Evolutionary conservation across 1,139 yeast species (phyloP), one percentile per base, ranked within the genome.

Genomic region (Zygotorulaspora mrakii): DNA sequence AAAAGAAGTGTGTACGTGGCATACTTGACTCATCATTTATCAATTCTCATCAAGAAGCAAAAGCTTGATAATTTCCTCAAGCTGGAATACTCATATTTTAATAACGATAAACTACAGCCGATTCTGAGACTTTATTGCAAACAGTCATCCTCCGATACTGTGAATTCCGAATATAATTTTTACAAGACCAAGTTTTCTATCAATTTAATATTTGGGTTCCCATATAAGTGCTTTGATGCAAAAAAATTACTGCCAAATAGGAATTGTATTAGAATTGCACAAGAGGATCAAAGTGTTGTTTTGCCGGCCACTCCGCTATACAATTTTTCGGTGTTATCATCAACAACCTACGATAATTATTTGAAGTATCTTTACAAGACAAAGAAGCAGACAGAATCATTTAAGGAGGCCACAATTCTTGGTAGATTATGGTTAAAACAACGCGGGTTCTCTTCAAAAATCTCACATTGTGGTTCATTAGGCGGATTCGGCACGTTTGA

Each of bases 401-500:
- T 87, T 63, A 77, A 76, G 50, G 95, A 89, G 54, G 97, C 98
- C 1, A 81, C 91, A 50, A 76, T 82, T 11, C 70, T 91, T 38
- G 96, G 96, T 2, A 74, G 89, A 50, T 68, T 91, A 45, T 91
- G 98, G 98, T 71, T 91, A 31, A 74, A 77, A 39, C 97, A 91
- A 65, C 73, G 95, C 49, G 95, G 95, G 0, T 77, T 87, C 45
- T 72, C 76, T 5, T 79, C 95, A 0, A 66, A 74, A 17, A 53
- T 78, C 25, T 69, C 74, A 26, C 69, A 73, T 35, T 73, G 74
- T 22, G 64, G 64, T 3, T 48, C 65, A 1, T 54, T 69, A 11
- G 88, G 88, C 32, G 97, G 97, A 0, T 89, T 91, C 62, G 97
- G 97, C 11, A 86, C 83, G 53, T 87, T 87, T 61, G 97, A 91